Base-by-base conservation (phyloP, 768 basidiomycete species). In the Boletellus ananiceps region DNA sequence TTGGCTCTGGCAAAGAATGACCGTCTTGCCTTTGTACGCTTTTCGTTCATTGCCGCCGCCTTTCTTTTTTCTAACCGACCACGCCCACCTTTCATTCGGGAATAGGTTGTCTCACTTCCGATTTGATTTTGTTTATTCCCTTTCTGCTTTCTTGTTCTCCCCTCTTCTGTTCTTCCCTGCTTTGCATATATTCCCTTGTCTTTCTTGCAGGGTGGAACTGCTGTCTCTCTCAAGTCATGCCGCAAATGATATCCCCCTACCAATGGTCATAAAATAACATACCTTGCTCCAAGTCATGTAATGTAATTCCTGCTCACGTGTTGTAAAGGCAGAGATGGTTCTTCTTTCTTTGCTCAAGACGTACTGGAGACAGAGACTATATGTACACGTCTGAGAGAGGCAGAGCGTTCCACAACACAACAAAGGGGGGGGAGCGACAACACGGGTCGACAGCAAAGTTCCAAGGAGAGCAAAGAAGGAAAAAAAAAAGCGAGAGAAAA, bases 91-190 rank as follows among this genome's bases (percentile, higher is more conserved):
- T 29, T 2, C 2, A 29, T 9, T 11, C 29, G 29, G 29, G 29
- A 8, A 29, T 11, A 7, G 4, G 29, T 9, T 29, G 29, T 29
- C 3, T 29, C 29, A 1, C 27, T 27, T 27, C 11, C 11, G 29
- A 37, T 45, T 60, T 57, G 52, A 44, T 59, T 55, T 51, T 67
- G 49, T 61, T 65, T 62, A 61, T 66, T 63, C 45, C 57, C 50
- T 50, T 57, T 56, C 45, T 29, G 25, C 21, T 54, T 27, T 33
- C 19, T 21, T 36, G 25, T 29, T 16, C 13, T 16, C 5, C 35
- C 3, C 21, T 5, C 13, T 25, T 25, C 4, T 25, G 4, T 25
- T 5, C 4, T 45, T 34, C 34, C 25, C 44, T 40, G 43, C 38
- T 44, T 29, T 39, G 50, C 49, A 46, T 46, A 44, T 42, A 35